These are phyloP conservation scores for Epichloe typhina DNA, from an alignment of 2,329 filamentous ascomycete genomes.

Conservation along the genomic window DNA sequence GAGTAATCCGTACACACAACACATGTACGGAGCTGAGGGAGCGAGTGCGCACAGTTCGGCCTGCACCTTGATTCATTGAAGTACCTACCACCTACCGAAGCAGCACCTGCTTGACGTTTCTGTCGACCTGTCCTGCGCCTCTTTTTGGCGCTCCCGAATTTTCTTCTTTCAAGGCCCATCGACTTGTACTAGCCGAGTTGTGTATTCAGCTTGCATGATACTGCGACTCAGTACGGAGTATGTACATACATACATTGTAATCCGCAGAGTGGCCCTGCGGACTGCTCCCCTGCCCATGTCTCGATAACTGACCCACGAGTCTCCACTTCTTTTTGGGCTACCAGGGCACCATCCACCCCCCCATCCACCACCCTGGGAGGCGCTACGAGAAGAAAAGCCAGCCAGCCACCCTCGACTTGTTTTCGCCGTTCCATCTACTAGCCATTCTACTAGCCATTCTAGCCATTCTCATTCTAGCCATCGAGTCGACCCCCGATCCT, in stretches of 20 bases:
- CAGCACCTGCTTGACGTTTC: too few relatives aligned
- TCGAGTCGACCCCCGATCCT: constrained; percentile 1
- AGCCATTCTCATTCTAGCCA: neutral
- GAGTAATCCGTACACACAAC: too few relatives aligned
- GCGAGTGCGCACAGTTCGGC: too few relatives aligned
- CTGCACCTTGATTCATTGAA: too few relatives aligned
- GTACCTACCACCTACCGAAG: too few relatives aligned
- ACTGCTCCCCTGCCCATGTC: neutral
- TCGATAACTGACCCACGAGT: constrained; percentile 4
- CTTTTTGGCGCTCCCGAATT: too few relatives aligned
- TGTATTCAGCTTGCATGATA: neutral
- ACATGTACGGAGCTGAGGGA: too few relatives aligned
- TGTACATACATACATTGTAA: too few relatives aligned
- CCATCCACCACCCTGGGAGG: constrained; percentile 1
- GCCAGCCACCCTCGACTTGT: neutral
- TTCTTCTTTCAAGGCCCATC: too few relatives aligned
- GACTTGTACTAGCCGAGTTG: neutral
- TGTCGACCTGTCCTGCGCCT: too few relatives aligned
- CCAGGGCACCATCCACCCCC: neutral
- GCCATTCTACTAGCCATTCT: too few relatives aligned
- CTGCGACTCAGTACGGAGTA: neutral
- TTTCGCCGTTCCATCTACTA: neutral
- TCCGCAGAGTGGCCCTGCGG: too few relatives aligned
- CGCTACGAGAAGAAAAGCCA: neutral
- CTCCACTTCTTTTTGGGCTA: constrained; percentile 2